A percentile compares a stretch with the other conserved stretches of the same genome.
phyloP scores from a whole-genome alignment of 495 filamentous ascomycete genomes.

The Neurospora discreta region DNA sequence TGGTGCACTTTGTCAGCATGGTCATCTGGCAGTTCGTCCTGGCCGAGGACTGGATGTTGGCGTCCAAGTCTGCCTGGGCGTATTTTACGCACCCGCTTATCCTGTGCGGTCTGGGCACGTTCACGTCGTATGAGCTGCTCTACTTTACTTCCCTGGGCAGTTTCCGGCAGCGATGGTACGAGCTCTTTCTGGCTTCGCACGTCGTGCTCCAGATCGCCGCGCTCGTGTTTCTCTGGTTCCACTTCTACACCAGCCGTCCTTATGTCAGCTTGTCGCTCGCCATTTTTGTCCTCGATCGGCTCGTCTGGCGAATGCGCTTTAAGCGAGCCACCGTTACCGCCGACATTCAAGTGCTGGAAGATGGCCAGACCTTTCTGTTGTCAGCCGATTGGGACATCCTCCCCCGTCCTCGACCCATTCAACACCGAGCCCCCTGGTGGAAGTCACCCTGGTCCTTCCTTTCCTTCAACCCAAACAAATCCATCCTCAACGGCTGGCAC shows the following conservation, averaged over 20 bases:
- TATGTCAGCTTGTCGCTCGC: slow-evolving; percentile 14
- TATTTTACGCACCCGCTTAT: slow-evolving; percentile 25
- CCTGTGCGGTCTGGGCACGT: slow-evolving; percentile 23
- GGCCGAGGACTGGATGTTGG: slow-evolving; percentile 15
- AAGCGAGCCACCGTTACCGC: slow-evolving; percentile 34
- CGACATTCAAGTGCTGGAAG: slow-evolving; percentile 28
- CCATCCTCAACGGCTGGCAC: slow-evolving; percentile 40
- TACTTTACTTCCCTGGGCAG: slow-evolving; percentile 28
- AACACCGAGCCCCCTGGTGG: neutral
- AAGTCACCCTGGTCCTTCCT: neutral
- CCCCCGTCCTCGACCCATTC: neutral
- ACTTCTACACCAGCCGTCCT: slow-evolving; percentile 26
- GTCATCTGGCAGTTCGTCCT: slow-evolving; percentile 31
- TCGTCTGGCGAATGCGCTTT: slow-evolving; percentile 41
- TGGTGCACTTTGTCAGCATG: slow-evolving; percentile 28
- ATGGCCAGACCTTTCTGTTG: slow-evolving; percentile 36
- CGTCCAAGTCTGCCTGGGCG: slow-evolving; percentile 1
- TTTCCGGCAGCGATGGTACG: slow-evolving; percentile 21
- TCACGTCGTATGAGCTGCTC: slow-evolving; percentile 49
- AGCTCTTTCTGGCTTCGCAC: slow-evolving; percentile 27
- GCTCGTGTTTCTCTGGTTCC: slow-evolving; percentile 44
- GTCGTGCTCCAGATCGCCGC: slow-evolving; percentile 41
- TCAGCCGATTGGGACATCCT: slow-evolving; percentile 31
- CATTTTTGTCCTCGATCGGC: slow-evolving; percentile 48
- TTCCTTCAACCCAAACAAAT: slow-evolving; percentile 11